These are phyloP conservation scores for Pneumocystis wakefieldiae DNA, from an alignment of 1,139 yeast genomes.

Conservation along the genomic window DNA sequence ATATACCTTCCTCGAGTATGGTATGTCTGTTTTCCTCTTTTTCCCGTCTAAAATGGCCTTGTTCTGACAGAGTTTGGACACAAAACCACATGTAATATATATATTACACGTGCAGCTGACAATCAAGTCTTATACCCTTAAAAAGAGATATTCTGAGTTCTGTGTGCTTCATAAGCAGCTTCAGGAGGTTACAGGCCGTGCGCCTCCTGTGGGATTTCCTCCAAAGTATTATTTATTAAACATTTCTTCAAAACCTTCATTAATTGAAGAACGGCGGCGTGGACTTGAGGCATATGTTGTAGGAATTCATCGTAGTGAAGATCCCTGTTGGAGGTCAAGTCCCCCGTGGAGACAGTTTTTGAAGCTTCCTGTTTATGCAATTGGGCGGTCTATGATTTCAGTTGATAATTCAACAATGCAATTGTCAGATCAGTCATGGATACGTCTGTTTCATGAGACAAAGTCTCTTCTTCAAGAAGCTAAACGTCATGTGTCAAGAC, in stretches of 20 bases:
- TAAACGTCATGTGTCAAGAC: conserved; percentile 3
- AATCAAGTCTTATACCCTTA: conserved; percentile 19
- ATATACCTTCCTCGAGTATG: not conserved
- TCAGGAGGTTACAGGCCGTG: conserved; percentile 24
- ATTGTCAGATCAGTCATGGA: conserved; percentile 2
- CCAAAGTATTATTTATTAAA: conserved; percentile 20
- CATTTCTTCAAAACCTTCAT: conserved; percentile 16
- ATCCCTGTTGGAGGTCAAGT: conserved; percentile 29
- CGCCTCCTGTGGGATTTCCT: conserved; percentile 33
- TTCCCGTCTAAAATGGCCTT: not conserved
- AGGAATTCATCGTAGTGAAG: conserved; percentile 33
- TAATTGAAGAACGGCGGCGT: conserved; percentile 35
- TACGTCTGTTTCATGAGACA: conserved; percentile 2
- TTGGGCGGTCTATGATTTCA: not conserved
- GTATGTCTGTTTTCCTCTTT: not conserved
- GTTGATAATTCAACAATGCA: conserved; percentile 4
- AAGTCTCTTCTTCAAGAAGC: conserved; percentile 3
- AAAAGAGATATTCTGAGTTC: conserved; percentile 36
- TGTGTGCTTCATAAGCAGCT: conserved; percentile 27
- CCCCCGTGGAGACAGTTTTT: conserved; percentile 26
- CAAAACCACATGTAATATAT: not conserved
- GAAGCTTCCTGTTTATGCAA: conserved; percentile 21
- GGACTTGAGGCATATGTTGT: conserved; percentile 37
- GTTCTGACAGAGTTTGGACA: not conserved
- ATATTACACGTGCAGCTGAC: conserved; percentile 8